Conservation (phyloP, 2,329 filamentous ascomycete species). For the Drechslerella dactyloides region DNA sequence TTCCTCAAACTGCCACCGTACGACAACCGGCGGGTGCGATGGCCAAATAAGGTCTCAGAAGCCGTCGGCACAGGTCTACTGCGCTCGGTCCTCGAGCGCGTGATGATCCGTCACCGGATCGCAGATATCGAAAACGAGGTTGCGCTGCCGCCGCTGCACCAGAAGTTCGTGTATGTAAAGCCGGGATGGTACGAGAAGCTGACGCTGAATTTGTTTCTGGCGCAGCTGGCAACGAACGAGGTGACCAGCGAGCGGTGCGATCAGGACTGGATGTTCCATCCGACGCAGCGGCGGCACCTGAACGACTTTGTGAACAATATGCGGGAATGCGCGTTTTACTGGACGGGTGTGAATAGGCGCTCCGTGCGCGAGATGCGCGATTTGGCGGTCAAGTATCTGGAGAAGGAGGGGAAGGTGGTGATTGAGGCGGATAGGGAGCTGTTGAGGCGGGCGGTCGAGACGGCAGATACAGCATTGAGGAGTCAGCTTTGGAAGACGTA, state of each 20-base stretch:
- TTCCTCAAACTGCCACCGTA: slow-evolving; percentile 69
- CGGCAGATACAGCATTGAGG: slow-evolving; percentile 66
- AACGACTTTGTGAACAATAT: slow-evolving; percentile 76
- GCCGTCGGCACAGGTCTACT: slow-evolving; percentile 65
- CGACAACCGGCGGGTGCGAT: slow-evolving; percentile 15
- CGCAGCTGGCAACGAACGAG: slow-evolving; percentile 82
- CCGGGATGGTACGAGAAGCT: slow-evolving; percentile 85
- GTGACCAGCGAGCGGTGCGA: slow-evolving; percentile 85
- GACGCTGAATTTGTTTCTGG: slow-evolving; percentile 81
- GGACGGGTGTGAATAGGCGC: slow-evolving; percentile 72
- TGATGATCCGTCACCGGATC: slow-evolving; percentile 80
- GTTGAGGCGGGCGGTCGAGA: slow-evolving; percentile 69
- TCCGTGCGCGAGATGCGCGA: slow-evolving; percentile 71
- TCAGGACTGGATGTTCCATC: slow-evolving; percentile 86
- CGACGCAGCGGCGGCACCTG: slow-evolving; percentile 71
- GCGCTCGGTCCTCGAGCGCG: slow-evolving; percentile 71
- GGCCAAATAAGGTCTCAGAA: slow-evolving; percentile 23
- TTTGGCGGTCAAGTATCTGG: slow-evolving; percentile 71
- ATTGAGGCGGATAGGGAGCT: slow-evolving; percentile 67
- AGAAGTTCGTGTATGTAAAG: slow-evolving; percentile 74
- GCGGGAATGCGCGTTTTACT: slow-evolving; percentile 83
- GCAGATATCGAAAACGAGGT: slow-evolving; percentile 72
- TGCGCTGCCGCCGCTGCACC: slow-evolving; percentile 72
- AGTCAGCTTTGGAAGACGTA: slow-evolving; percentile 72
- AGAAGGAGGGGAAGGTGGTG: slow-evolving; percentile 67